These are phyloP conservation scores for Malassezia obtusa DNA, from an alignment of 1,284 basidiomycete genomes.

Conservation along the genomic window DNA sequence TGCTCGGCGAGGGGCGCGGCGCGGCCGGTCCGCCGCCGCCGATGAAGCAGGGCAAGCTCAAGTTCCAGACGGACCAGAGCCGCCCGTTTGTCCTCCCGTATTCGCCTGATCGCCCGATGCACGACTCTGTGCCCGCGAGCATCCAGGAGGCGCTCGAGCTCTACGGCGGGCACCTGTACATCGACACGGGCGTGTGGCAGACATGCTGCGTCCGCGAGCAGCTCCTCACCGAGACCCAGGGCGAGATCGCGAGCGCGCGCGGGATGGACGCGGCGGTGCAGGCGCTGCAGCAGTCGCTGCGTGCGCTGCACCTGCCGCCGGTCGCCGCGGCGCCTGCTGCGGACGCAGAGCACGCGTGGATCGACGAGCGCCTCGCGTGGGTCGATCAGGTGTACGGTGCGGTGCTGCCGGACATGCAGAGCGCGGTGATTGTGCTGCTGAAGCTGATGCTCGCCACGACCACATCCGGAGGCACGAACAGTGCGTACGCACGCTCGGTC, in stretches of 20 bases:
- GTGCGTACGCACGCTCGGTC: slow-evolving; percentile 37
- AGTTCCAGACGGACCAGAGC: slow-evolving; percentile 93
- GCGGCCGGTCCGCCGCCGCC: not conserved
- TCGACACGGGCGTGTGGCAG: slow-evolving; percentile 78
- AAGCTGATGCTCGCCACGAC: slow-evolving; percentile 45
- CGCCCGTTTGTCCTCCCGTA: slow-evolving; percentile 94
- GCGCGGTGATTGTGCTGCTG: slow-evolving; percentile 43
- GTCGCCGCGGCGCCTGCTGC: slow-evolving; percentile 4
- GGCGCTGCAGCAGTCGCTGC: slow-evolving; percentile 31
- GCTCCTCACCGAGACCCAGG: slow-evolving; percentile 19
- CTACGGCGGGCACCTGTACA: slow-evolving; percentile 80
- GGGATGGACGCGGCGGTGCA: slow-evolving; percentile 28
- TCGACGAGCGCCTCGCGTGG: slow-evolving; percentile 30
- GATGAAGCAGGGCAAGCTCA: slow-evolving; percentile 84
- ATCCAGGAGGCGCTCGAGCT: slow-evolving; percentile 90
- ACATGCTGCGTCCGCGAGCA: slow-evolving; percentile 59
- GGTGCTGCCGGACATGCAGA: slow-evolving; percentile 37
- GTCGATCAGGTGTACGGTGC: slow-evolving; percentile 39
- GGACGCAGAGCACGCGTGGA: slow-evolving; percentile 14
- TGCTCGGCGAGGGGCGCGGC: not conserved
- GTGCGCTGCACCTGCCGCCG: slow-evolving; percentile 19
- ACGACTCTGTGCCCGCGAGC: slow-evolving; percentile 69
- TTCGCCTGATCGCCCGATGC: slow-evolving; percentile 52
- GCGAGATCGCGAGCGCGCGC: slow-evolving; percentile 14
- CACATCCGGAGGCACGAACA: slow-evolving; percentile 40